A percentile compares a stretch with the other conserved stretches of the same genome.
These are phyloP conservation scores for Suillus brevipes DNA, from an alignment of 768 basidiomycete genomes.

Conservation along the genomic window DNA sequence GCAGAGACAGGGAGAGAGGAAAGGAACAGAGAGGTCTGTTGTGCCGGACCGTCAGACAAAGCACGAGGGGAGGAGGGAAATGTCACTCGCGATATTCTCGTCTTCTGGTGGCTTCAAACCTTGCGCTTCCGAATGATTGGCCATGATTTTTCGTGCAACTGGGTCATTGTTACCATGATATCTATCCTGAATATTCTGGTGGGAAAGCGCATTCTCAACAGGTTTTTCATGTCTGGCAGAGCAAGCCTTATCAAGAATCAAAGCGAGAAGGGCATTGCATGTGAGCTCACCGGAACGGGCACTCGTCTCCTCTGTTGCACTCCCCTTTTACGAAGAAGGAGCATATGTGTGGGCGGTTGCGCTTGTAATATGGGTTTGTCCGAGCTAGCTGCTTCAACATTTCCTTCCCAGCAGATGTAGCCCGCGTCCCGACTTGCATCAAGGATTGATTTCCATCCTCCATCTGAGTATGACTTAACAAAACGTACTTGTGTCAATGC, in stretches of 20 bases:
- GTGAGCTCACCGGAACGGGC: constrained; percentile 70
- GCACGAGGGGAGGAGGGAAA: neutral
- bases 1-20: constrained; percentile 70
- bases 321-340: constrained; percentile 96
- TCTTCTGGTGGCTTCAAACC: constrained; percentile 93
- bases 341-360: constrained; percentile 92
- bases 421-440: constrained; percentile 53
- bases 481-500: neutral
- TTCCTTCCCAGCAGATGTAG: constrained; percentile 86
- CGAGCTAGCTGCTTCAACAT: constrained; percentile 95
- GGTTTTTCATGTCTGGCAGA: constrained; percentile 81
- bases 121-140: constrained; percentile 72
- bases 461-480: constrained; percentile 46
- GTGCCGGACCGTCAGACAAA: constrained; percentile 10
- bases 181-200: constrained; percentile 93
- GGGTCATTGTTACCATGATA: constrained; percentile 94
- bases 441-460: constrained; percentile 64
- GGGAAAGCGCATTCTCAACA: constrained; percentile 74
- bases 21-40: constrained; percentile 83
- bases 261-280: constrained; percentile 18
- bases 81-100: constrained; percentile 66
- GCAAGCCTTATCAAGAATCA: constrained; percentile 7
- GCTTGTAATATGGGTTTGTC: constrained; percentile 96
- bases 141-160: constrained; percentile 88
- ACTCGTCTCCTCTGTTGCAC: constrained; percentile 87